A percentile compares a stretch with the other conserved stretches of the same genome.
Evolutionary conservation across 257 asterid genomes (phyloP).

Genomic region (Solanum appendiculatum): DNA sequence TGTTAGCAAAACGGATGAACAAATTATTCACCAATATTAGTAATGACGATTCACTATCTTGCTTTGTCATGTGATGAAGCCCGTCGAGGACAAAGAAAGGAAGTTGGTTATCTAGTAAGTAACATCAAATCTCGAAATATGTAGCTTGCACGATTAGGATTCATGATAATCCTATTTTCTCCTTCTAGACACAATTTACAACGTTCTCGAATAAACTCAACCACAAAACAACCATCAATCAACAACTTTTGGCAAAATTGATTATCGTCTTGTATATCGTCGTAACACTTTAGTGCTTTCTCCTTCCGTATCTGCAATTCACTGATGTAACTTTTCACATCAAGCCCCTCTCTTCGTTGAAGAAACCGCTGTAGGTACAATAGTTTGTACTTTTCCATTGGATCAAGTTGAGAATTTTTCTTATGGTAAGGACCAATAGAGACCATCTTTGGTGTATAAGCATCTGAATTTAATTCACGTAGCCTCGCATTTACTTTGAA

Average conservation of each 20-base stretch:
- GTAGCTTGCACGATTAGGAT: too few species aligned
- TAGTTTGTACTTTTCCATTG: background rate
- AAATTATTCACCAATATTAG: too few species aligned
- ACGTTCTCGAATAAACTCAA: background rate
- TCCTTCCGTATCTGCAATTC: background rate
- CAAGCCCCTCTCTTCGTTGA: background rate
- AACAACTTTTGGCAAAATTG: background rate
- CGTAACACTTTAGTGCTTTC: background rate
- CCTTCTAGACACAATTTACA: too few species aligned
- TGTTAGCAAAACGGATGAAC: too few species aligned
- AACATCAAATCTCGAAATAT: constrained; percentile 7
- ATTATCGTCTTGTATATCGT: background rate
- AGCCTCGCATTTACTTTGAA: constrained; percentile 1
- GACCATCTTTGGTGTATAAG: constrained; percentile 2
- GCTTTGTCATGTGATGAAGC: background rate
- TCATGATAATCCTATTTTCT: too few species aligned
- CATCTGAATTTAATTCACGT: background rate
- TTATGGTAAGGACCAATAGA: background rate
- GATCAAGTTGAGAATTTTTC: background rate
- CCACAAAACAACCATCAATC: constrained; percentile 6
- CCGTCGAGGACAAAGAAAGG: background rate
- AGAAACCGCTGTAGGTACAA: background rate
- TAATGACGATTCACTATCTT: too few species aligned
- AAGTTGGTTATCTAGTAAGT: background rate
- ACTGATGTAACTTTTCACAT: background rate